phyloP scores from a whole-genome alignment of 78 protist genomes.

The Monosiga brevicollis region DNA sequence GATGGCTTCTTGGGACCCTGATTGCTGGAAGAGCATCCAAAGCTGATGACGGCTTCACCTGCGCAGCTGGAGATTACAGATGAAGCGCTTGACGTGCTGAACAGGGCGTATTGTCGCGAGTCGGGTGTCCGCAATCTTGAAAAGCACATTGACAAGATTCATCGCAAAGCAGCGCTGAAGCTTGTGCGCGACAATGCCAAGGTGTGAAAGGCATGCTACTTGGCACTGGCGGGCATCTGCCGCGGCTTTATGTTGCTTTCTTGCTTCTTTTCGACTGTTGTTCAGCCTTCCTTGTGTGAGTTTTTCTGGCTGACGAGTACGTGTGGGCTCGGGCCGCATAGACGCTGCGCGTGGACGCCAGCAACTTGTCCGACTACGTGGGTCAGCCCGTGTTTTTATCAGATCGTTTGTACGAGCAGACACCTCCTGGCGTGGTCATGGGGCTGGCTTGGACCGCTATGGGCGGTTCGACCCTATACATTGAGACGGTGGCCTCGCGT shows the following conservation, averaged over 20 bases:
- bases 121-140: conserved; percentile 80
- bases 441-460: conserved; percentile 77
- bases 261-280: too few species aligned
- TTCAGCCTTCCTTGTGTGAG: too few species aligned
- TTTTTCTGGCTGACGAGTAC: too few species aligned
- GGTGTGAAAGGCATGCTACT: too few species aligned
- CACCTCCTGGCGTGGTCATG: conserved; percentile 72
- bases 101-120: conserved; percentile 80
- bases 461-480: conserved; percentile 67
- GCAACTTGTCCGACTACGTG: conserved; percentile 50
- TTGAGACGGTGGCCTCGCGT: conserved; percentile 39
- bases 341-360: conserved; percentile 4
- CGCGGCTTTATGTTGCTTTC: too few species aligned
- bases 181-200: background rate
- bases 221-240: too few species aligned
- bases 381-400: conserved; percentile 54
- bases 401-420: conserved; percentile 39
- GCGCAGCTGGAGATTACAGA: conserved; percentile 23
- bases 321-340: background rate
- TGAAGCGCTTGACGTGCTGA: conserved; percentile 39
- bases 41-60: background rate
- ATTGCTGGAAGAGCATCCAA: background rate
- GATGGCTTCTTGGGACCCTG: background rate
- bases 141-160: conserved; percentile 70
- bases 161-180: conserved; percentile 70